Conservation (phyloP, 1,284 basidiomycete species). For the Leccinum subspadiceum region DNA sequence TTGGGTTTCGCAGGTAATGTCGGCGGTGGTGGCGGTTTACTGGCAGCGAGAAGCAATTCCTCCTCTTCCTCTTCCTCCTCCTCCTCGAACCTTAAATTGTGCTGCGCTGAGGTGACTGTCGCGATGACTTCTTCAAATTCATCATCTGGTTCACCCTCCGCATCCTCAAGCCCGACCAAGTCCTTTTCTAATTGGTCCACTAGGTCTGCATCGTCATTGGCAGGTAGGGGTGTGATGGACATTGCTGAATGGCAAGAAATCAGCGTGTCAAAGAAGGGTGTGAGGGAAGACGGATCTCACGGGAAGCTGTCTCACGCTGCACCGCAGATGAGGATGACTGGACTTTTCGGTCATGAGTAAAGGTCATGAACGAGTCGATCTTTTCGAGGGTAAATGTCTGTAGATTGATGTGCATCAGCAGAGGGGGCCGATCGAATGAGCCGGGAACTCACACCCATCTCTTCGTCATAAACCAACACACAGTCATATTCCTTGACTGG, state of each 20-base stretch:
- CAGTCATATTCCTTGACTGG: constrained; percentile 68
- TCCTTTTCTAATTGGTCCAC: constrained; percentile 36
- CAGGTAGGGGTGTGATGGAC: constrained; percentile 13
- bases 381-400: constrained; percentile 75
- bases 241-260: constrained; percentile 21
- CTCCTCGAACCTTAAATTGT: constrained; percentile 23
- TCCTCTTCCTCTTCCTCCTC: constrained; percentile 48
- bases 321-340: constrained; percentile 24
- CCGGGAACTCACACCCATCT: constrained; percentile 50
- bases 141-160: constrained; percentile 45
- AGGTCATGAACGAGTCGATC: constrained; percentile 58
- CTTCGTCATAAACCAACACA: constrained; percentile 74
- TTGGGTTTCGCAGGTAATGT: constrained; percentile 31
- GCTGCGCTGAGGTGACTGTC: constrained; percentile 25
- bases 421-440: background rate
- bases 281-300: constrained; percentile 36
- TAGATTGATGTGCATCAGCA: constrained; percentile 8
- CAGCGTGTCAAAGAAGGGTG: background rate
- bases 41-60: constrained; percentile 36
- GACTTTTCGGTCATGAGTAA: constrained; percentile 51
- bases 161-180: constrained; percentile 38
- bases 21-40: constrained; percentile 19
- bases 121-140: constrained; percentile 39
- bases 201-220: constrained; percentile 32
- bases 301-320: constrained; percentile 42